Evolutionary conservation across 805 yeast species (phyloP), one percentile per base, ranked within the genome.

Genomic region (Geotrichum ghanense): DNA sequence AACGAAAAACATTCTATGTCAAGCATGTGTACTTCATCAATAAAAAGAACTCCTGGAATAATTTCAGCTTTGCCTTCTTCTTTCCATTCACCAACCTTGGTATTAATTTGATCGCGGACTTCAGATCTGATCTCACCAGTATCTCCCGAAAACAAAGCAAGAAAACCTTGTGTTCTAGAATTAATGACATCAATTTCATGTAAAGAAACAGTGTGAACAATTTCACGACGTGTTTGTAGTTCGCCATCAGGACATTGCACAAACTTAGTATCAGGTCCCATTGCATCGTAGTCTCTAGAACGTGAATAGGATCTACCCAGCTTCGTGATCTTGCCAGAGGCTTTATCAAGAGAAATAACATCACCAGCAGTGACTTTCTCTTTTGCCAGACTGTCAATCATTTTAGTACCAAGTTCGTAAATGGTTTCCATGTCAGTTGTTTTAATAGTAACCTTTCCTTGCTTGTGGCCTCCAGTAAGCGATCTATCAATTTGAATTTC

Each of bases 231-330:
- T 62, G 86, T 85, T 70, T 92, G 98, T 60, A 92, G 77, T 71
- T 92, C 99, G 48, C 99, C 99, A 64, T 92, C 97, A 35, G 99
- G 99, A 63, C 95, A 83, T 67, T 92, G 97, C 49, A 92, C 95
- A 64, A 92, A 92, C 66, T 88, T 89, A 44, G 96, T 89, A 53
- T 94, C 97, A 46, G 97, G 95, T 19, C 95, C 95, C 95, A 88
- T 87, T 41, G 97, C 96, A 68, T 92, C 99, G 65, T 92, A 92
- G 66, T 92, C 98, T 57, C 98, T 77, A 3, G 97, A 94, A 56
- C 97, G 78, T 3, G 97, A 81, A 66, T 87, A 94, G 0, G 97
- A 89, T 66, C 96, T 80, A 50, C 99, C 99, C 53, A 92, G 76
- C 65, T 90, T 87, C 47, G 92, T 81, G 58, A 92, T 86, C 53